These are phyloP conservation scores for Lepiota brunneoincarnata DNA, from an alignment of 768 basidiomycete species.

Conservation along the genomic window DNA sequence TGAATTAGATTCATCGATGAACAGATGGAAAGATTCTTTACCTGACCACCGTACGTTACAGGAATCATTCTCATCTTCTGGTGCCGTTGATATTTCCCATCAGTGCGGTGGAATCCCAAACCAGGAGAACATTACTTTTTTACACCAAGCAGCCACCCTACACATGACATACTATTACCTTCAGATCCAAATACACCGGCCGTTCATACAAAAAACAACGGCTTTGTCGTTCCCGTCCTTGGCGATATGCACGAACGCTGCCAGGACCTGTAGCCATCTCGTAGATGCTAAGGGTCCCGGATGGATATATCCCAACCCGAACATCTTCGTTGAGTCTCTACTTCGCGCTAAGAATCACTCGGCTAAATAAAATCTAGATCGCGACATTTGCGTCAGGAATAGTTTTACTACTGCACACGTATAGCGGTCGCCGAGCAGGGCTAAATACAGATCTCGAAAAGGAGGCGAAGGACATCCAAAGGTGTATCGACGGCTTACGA, in stretches of 20 bases:
- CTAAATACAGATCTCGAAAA: constrained; percentile 33
- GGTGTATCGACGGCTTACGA: constrained; percentile 46
- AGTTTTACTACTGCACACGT: constrained; percentile 56
- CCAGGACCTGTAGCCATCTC: constrained; percentile 68
- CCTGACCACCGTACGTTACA: constrained; percentile 49
- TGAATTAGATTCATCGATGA: constrained; percentile 59
- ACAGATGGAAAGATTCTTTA: constrained; percentile 59
- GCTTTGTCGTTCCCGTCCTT: constrained; percentile 51
- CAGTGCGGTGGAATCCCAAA: constrained; percentile 40
- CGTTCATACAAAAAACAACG: constrained; percentile 53
- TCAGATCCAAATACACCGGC: constrained; percentile 68
- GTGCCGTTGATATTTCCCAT: neutral
- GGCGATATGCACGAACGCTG: constrained; percentile 70
- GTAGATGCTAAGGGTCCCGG: constrained; percentile 50
- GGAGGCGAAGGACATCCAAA: constrained; percentile 50
- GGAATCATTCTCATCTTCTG: neutral
- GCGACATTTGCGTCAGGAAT: constrained; percentile 37
- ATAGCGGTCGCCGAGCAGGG: constrained; percentile 44
- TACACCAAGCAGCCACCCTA: constrained; percentile 54
- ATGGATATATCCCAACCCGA: constrained; percentile 24
- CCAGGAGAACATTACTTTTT: constrained; percentile 27
- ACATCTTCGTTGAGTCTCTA: constrained; percentile 26
- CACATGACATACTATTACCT: constrained; percentile 42
- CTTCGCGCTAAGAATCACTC: neutral
- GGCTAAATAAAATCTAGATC: constrained; percentile 20